Evolutionary conservation across 2,329 filamentous ascomycete species (phyloP).

Genomic region (Byssoonygena ceratinophila): DNA sequence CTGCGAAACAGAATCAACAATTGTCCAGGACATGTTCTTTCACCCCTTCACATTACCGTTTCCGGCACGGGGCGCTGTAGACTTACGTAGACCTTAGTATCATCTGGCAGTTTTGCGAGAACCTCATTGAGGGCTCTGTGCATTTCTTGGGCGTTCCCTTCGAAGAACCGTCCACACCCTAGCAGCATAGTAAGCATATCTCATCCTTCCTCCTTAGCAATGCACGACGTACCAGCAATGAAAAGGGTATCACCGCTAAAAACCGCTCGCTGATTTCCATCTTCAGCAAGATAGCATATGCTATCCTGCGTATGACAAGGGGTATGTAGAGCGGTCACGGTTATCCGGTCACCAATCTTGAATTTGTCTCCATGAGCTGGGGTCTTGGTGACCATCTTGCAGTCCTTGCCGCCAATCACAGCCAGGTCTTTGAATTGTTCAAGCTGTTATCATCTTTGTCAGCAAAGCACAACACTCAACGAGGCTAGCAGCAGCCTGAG

Average conservation of each 20-base stretch:
- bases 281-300: slow-evolving; percentile 88
- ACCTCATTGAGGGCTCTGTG: slow-evolving; percentile 81
- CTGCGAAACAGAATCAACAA: slow-evolving; percentile 33
- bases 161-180: slow-evolving; percentile 95
- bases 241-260: slow-evolving; percentile 97
- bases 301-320: slow-evolving; percentile 98
- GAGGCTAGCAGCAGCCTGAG: too few species aligned
- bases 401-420: slow-evolving; percentile 81
- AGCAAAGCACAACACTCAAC: not conserved
- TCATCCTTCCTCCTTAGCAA: not conserved
- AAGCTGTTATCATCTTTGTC: slow-evolving; percentile 33
- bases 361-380: slow-evolving; percentile 67
- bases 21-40: not conserved
- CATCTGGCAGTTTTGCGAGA: slow-evolving; percentile 68
- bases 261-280: slow-evolving; percentile 61
- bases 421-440: slow-evolving; percentile 45
- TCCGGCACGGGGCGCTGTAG: not conserved
- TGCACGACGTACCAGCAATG: slow-evolving; percentile 57
- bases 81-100: slow-evolving; percentile 80
- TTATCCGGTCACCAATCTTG: slow-evolving; percentile 67
- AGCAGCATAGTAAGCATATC: not conserved
- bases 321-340: slow-evolving; percentile 79
- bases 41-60: not conserved
- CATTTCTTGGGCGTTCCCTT: slow-evolving; percentile 84
- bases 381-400: slow-evolving; percentile 65